Evolutionary conservation across 805 yeast genomes (phyloP).

Genomic region (Tetrapisispora phaffii): DNA sequence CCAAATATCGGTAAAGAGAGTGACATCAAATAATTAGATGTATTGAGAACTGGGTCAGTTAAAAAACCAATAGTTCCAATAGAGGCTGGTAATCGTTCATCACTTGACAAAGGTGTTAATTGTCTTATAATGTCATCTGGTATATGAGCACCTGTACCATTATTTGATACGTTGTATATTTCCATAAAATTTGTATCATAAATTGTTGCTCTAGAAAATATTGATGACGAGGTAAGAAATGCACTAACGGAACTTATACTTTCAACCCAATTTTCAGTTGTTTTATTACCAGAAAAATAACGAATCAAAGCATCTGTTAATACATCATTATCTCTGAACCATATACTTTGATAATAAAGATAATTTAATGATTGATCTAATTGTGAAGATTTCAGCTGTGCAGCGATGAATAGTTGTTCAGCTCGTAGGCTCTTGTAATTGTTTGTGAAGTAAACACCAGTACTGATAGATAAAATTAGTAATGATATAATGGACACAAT

Average conservation of each 20-base stretch:
- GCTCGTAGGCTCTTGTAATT: conserved; percentile 54
- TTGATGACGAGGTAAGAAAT: conserved; percentile 53
- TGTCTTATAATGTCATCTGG: conserved; percentile 28
- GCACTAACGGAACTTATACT: conserved; percentile 45
- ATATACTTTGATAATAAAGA: conserved; percentile 57
- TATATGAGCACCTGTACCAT: conserved; percentile 30
- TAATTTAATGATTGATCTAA: conserved; percentile 55
- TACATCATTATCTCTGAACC: conserved; percentile 52
- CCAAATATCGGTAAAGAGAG: conserved; percentile 69
- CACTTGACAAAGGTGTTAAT: conserved; percentile 43
- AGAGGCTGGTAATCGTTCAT: conserved; percentile 38
- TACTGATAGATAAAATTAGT: conserved; percentile 61
- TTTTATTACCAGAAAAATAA: conserved; percentile 64
- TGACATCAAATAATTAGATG: conserved; percentile 48
- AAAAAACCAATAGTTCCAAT: conserved; percentile 39
- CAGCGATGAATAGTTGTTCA: conserved; percentile 65
- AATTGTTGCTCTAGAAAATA: conserved; percentile 52
- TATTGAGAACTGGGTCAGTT: conserved; percentile 55
- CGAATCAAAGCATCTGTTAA: conserved; percentile 51
- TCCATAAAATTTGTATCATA: conserved; percentile 50
- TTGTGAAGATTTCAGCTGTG: conserved; percentile 75
- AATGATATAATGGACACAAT: conserved; percentile 62
- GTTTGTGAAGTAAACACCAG: conserved; percentile 62
- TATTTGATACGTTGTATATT: conserved; percentile 37
- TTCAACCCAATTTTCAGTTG: conserved; percentile 38